Percentiles rank a stretch among this genome's conserved stretches.
Conservation (phyloP, 192 early-diverging fungal genomes). For the Mortierella alpina region DNA sequence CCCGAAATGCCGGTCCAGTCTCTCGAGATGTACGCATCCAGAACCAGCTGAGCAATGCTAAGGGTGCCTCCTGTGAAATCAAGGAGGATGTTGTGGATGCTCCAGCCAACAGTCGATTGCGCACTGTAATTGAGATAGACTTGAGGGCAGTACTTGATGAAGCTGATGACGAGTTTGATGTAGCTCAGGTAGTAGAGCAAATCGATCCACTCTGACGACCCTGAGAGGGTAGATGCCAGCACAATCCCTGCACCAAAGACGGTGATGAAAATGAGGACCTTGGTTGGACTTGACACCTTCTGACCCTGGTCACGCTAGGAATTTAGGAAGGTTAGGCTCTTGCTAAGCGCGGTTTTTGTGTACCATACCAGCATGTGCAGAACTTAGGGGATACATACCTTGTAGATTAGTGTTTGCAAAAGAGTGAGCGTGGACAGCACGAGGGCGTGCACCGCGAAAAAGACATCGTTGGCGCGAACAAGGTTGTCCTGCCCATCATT, state of each 20-base stretch:
- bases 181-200: constrained; percentile 79
- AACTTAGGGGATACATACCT: constrained; percentile 54
- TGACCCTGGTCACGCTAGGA: constrained; percentile 57
- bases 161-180: constrained; percentile 81
- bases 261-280: constrained; percentile 48
- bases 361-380: background rate
- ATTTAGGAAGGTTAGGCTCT: background rate
- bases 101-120: constrained; percentile 90
- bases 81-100: constrained; percentile 87
- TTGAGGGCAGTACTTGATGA: constrained; percentile 87
- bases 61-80: constrained; percentile 88
- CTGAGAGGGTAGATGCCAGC: background rate
- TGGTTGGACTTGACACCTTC: constrained; percentile 53
- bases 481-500: constrained; percentile 77
- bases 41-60: constrained; percentile 79
- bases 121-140: constrained; percentile 75
- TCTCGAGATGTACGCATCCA: constrained; percentile 70
- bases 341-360: background rate
- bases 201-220: constrained; percentile 59
- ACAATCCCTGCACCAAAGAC: constrained; percentile 10
- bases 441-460: constrained; percentile 90
- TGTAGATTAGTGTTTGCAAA: constrained; percentile 73
- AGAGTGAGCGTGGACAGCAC: constrained; percentile 69
- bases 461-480: constrained; percentile 85
- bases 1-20: constrained; percentile 58